These are phyloP conservation scores for Phialophora verrucosa DNA, from an alignment of 2,329 filamentous ascomycete genomes.

Conservation along the genomic window DNA sequence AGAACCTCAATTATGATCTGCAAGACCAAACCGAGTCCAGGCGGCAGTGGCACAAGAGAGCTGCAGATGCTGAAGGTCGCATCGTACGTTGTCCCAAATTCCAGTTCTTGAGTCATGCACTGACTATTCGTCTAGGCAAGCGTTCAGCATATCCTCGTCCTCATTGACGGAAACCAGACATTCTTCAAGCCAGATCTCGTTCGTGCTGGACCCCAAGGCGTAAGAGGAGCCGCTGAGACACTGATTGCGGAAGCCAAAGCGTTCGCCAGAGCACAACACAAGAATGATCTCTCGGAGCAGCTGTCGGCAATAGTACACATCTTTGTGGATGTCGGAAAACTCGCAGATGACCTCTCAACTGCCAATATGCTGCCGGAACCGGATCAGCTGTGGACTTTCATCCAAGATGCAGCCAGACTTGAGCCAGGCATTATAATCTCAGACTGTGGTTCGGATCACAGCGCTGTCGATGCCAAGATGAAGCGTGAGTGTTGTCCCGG, in stretches of 20 bases:
- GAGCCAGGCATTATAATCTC: conserved; percentile 29
- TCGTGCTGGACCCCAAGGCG: conserved; percentile 24
- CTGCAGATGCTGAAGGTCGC: conserved; percentile 28
- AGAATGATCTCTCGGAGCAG: conserved; percentile 32
- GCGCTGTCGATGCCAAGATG: conserved; percentile 27
- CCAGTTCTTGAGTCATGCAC: not conserved
- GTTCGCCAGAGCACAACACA: conserved; percentile 32
- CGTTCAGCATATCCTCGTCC: conserved; percentile 33
- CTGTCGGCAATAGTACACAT: conserved; percentile 31
- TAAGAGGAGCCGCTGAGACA: conserved; percentile 20
- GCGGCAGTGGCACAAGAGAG: conserved; percentile 33
- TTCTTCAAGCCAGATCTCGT: conserved; percentile 31
- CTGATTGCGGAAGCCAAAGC: conserved; percentile 29
- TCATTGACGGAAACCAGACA: conserved; percentile 35
- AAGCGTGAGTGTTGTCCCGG: conserved; percentile 19
- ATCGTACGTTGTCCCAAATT: conserved; percentile 21
- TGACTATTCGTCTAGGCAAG: conserved; percentile 21
- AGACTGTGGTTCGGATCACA: conserved; percentile 29
- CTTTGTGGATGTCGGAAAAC: conserved; percentile 34
- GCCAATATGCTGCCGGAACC: conserved; percentile 26
- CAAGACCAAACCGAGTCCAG: conserved; percentile 33
- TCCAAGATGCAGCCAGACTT: conserved; percentile 27
- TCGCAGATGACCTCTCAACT: conserved; percentile 29
- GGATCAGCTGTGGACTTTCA: conserved; percentile 30
- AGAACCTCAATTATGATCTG: conserved; percentile 31